Evolutionary conservation across 495 filamentous ascomycete species (phyloP), one percentile per base, ranked within the genome.

Genomic region (Parathielavia hyrcaniae): DNA sequence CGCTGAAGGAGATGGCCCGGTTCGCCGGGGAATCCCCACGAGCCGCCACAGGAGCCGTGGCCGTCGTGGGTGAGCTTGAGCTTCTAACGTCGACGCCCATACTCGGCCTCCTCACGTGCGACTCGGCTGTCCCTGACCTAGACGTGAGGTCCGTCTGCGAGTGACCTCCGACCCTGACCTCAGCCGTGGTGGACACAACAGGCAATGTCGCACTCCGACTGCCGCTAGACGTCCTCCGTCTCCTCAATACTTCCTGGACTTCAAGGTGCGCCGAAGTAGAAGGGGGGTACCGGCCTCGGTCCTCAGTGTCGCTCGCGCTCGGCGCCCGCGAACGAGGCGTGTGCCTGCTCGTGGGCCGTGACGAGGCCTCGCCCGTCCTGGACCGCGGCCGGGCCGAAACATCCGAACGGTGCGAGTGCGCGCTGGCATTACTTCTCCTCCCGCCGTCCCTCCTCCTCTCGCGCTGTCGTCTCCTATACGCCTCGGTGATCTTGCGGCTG

Each of bases 401-500:
- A 11, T 75, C 71, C 5, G 71, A 66, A 35, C 67, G 61, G 22
- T 66, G 65, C 23, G 74, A 69, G 9, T 65, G 62, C 1, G 70
- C 54, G 38, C 64, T 73, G 2, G 72, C 61, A 46, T 74, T 71
- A 55, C 74, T 77, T 58, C 78, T 70, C 60, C 77, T 69, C 48
- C 69, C 66, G 53, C 66, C 68, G 9, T 58, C 41, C 57, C 71
- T 69, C 32, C 66, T 57, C 55, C 77, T 68, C 60, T 83, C 79
- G 49, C 77, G 77, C 64, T 89, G 88, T 35, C 89, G 77, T 53
- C 86, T 78, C 50, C 87, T 76, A 66, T 91, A 95, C 14, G 89
- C 90, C 63, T 92, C 87, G 14, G 90, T 91, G 64, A 96, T 95
- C 60, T 85, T 82, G 66, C 91, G 86, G 66, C 86, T 95, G 8